Evolutionary conservation across 2,329 filamentous ascomycete genomes (phyloP), one percentile per base, ranked within the genome.

Genomic region (Juglanconis juglandina): DNA sequence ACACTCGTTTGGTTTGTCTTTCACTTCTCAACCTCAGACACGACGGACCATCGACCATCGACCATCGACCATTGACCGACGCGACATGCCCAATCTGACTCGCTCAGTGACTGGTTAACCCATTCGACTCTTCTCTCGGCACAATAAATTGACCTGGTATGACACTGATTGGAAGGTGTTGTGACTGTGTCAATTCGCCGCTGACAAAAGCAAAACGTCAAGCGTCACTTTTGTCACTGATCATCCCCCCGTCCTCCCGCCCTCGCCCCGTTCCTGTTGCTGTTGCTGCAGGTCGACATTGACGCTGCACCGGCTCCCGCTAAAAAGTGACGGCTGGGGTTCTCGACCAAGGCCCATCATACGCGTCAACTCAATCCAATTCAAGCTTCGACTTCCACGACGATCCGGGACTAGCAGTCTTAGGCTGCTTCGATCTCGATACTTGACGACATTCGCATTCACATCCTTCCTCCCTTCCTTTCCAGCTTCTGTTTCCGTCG

Each of bases 241-340:
- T 17, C 44, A 5, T 7, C 14, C 5, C 5, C 30, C 24, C 24
- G n/a, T 55, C 32, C 32, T 13, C 41, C 49, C 49, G 49, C 49
- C 48, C 34, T 34, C 32, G 37, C 37, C 37, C 13, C 49, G 49
- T 52, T 52, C 49, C 49, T 52, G 48, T 11, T 50, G 13, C 48
- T 50, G 48, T 34, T 50, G 49, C 49, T 17, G 17, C 17, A 17
- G 17, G 17, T 17, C 17, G 17, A 17, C 17, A 17, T 17, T 17
- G 17, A 52, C 49, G 49, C 49, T 52, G 34, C 34, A 35, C 48
- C 48, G 32, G 48, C 48, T 50, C 47, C 32, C 34, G 8, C 34
- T 39, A 34, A 33, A 33, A 53, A 53, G 37, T 17, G 52, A 46
- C 52, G 52, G 52, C 52, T 53, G 52, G 52, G 52, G 10, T 37